phyloP scores from a whole-genome alignment of 768 basidiomycete species.

The Cantharellus anzutake region DNA sequence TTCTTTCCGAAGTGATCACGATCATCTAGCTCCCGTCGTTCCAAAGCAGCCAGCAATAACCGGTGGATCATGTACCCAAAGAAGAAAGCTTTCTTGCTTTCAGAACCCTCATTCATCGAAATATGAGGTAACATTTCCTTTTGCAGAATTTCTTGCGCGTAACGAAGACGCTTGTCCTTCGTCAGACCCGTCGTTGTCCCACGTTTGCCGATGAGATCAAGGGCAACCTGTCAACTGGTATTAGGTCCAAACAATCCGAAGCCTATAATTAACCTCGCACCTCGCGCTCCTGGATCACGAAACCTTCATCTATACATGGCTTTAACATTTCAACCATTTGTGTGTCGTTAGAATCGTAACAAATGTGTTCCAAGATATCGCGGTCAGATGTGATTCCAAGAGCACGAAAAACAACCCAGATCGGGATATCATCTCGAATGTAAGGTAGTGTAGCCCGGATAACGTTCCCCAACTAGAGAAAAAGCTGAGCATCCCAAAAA shows the following conservation, averaged over 20 bases:
- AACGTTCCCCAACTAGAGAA: conserved; percentile 55
- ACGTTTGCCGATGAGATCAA: conserved; percentile 97
- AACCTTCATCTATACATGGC: conserved; percentile 95
- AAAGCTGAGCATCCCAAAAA: not conserved
- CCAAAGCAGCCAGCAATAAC: conserved; percentile 78
- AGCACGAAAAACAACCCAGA: conserved; percentile 97
- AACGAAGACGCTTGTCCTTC: conserved; percentile 80
- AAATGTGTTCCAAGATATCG: conserved; percentile 95
- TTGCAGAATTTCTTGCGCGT: conserved; percentile 93
- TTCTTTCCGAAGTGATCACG: conserved; percentile 99
- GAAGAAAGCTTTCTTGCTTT: conserved; percentile 98
- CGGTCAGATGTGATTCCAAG: conserved; percentile 94
- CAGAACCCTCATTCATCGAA: conserved; percentile 86
- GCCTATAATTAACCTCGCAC: conserved; percentile 21
- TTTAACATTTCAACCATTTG: conserved; percentile 97
- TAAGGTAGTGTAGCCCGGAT: conserved; percentile 97
- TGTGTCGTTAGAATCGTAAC: conserved; percentile 90
- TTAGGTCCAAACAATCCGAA: conserved; percentile 6
- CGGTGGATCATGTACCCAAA: conserved; percentile 99
- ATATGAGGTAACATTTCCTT: conserved; percentile 98
- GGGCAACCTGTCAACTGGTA: conserved; percentile 30
- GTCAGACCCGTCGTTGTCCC: conserved; percentile 87
- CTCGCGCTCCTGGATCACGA: conserved; percentile 94
- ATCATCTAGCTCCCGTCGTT: conserved; percentile 90
- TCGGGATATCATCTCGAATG: conserved; percentile 94